Base-by-base conservation (phyloP, 1,139 yeast genomes). In the Geotrichum candidum region DNA sequence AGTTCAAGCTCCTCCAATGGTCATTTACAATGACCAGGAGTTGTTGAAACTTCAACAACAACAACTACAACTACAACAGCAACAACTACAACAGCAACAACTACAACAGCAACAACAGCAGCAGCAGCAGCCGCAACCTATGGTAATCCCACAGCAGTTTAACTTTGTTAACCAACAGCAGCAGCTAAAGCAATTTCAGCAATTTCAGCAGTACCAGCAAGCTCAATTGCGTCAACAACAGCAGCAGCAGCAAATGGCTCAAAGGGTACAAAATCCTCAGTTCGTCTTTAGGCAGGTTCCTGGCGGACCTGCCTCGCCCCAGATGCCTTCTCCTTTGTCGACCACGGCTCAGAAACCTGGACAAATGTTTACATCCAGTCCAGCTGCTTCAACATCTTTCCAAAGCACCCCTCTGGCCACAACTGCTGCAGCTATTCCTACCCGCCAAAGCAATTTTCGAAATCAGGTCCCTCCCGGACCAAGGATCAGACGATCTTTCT, bases 261-360 rank as follows among this genome's bases (percentile, higher is more conserved):
- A 48, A 33, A 23, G 27, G 31, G 35, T 33, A n/a, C 25, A 35
- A 25, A 51, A 51, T 15, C 46, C 41, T 35, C 41, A 35, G 27
- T 18, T 22, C 11, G 51, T 46, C 51, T 46, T 18, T 18, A 22
- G 23, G 51, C 51, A 46, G 27, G 41, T 35, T 9, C n/a, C 41
- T 35, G 41, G 41, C 41, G 41, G 41, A 15, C 41, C 23, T 35
- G 45, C 61, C 53, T n/a, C 63, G 46, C 7, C 56, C 38, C 22
- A 13, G 6, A 18, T 46, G 46, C 46, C 61, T 56, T 35, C 52
- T 54, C 22, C 64, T 66, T 52, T 70, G 23, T 35, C 55, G 29
- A 33, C 15, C 25, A 7, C 53, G 25, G 18, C 54, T 10, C 62
- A 61, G 66, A 62, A 57, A 70, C 65, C 62, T 69, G 67, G 58